Percentiles rank a stretch among this genome's conserved stretches.
Conservation (phyloP, 768 basidiomycete species). For the Chalciporus chontae region DNA sequence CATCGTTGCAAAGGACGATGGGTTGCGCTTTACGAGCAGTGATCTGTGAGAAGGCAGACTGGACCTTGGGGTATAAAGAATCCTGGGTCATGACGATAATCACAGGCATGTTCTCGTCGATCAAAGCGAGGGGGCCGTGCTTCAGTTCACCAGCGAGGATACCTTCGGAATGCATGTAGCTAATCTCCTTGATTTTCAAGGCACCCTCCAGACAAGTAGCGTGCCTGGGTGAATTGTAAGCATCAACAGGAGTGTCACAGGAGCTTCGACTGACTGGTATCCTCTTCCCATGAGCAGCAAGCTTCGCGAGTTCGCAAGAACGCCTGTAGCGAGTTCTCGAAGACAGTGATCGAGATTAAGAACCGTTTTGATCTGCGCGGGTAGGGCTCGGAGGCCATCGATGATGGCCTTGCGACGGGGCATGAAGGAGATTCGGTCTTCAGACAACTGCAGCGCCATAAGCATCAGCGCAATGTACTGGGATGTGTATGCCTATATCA, state of each 20-base stretch:
- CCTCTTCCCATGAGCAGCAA: conserved; percentile 96
- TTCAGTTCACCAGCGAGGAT: conserved; percentile 98
- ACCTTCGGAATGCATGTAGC: conserved; percentile 63
- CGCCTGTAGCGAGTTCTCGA: conserved; percentile 80
- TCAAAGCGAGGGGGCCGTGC: conserved; percentile 95
- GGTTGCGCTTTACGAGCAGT: conserved; percentile 95
- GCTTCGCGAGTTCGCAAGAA: conserved; percentile 74
- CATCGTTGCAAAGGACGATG: conserved; percentile 94
- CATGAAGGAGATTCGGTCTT: conserved; percentile 92
- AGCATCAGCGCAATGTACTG: conserved; percentile 98
- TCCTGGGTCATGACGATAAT: conserved; percentile 99
- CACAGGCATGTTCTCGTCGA: conserved; percentile 98
- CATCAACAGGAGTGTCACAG: not conserved
- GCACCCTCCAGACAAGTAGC: conserved; percentile 98
- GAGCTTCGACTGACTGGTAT: conserved; percentile 69
- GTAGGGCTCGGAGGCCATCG: conserved; percentile 86
- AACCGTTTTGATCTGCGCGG: conserved; percentile 82
- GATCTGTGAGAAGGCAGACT: conserved; percentile 94
- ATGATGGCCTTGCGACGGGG: conserved; percentile 92
- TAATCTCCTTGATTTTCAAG: conserved; percentile 99
- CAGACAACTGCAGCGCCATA: conserved; percentile 97
- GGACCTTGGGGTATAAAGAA: conserved; percentile 97
- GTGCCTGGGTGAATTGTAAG: conserved; percentile 43
- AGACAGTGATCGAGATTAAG: conserved; percentile 74
- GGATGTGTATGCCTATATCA: conserved; percentile 84